Percentiles rank a stretch among this genome's conserved stretches.
These are phyloP conservation scores for Cutaneotrichosporon spelunceum DNA, from an alignment of 1,284 basidiomycete genomes.

Conservation along the genomic window DNA sequence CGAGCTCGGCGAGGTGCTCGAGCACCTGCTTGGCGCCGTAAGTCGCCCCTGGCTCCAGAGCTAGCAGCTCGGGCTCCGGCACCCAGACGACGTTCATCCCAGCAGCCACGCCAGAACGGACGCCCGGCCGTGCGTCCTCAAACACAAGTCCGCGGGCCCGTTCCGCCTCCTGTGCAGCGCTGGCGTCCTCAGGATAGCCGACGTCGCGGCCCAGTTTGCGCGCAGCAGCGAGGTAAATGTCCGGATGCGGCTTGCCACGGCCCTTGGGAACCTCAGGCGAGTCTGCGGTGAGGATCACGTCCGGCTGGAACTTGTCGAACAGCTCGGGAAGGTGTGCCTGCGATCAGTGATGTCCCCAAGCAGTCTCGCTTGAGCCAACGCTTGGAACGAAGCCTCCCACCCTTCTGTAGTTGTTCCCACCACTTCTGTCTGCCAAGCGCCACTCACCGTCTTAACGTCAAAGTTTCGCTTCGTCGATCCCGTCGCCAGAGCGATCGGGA, in stretches of 20 bases:
- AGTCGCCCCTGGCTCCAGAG: slow-evolving; percentile 39
- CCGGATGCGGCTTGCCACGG: slow-evolving; percentile 49
- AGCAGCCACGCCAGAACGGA: slow-evolving; percentile 47
- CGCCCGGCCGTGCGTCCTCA: slow-evolving; percentile 49
- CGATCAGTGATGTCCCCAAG: background rate
- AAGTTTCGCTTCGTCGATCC: slow-evolving; percentile 43
- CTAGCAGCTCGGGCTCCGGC: slow-evolving; percentile 45
- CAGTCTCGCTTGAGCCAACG: background rate
- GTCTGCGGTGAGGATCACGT: slow-evolving; percentile 47
- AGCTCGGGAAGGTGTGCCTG: slow-evolving; percentile 50
- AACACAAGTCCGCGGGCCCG: slow-evolving; percentile 48
- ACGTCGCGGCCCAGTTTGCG: slow-evolving; percentile 46
- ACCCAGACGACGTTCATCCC: slow-evolving; percentile 54
- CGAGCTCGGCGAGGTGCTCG: slow-evolving; percentile 41
- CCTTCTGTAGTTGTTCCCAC: background rate
- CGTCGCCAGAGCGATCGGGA: slow-evolving; percentile 51
- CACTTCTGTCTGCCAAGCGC: background rate
- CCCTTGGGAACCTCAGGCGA: slow-evolving; percentile 46
- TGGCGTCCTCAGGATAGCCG: slow-evolving; percentile 39
- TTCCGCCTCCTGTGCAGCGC: slow-evolving; percentile 36
- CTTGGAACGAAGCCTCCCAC: background rate
- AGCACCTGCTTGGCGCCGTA: slow-evolving; percentile 46
- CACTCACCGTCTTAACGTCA: slow-evolving; percentile 45
- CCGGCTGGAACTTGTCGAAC: slow-evolving; percentile 46
- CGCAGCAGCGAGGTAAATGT: slow-evolving; percentile 52